phyloP scores from a whole-genome alignment of 2,329 filamentous ascomycete species.

The Diaporthe velutina region DNA sequence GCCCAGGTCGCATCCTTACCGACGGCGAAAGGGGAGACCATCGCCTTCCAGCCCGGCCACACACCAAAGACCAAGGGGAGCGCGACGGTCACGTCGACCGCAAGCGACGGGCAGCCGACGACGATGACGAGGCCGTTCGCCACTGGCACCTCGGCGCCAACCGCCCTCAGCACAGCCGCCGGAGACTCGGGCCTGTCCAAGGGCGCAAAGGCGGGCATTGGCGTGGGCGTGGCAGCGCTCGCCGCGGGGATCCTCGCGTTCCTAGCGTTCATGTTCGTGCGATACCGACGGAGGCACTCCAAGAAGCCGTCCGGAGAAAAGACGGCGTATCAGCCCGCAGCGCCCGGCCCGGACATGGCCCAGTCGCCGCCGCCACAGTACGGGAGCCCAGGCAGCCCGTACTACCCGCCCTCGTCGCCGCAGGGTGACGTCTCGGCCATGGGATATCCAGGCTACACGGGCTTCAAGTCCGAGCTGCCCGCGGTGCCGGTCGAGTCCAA shows the following conservation, averaged over 20 bases:
- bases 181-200: neutral
- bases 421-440: too few relatives aligned
- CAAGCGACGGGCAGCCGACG: neutral
- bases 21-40: neutral
- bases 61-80: neutral
- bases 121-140: neutral
- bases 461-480: constrained; percentile 18
- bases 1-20: constrained; percentile 14
- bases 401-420: neutral
- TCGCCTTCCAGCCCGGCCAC: constrained; percentile 17
- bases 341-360: neutral
- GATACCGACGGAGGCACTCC: neutral
- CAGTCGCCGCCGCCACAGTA: constrained; percentile 27
- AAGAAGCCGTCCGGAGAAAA: neutral
- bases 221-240: constrained; percentile 12
- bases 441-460: neutral
- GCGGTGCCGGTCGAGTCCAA: neutral
- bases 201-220: constrained; percentile 28
- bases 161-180: neutral
- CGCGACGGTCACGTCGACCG: constrained; percentile 12
- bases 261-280: neutral
- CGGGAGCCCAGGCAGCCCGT: neutral
- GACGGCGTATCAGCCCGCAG: constrained; percentile 8
- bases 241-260: neutral
- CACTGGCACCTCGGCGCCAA: neutral